These are phyloP conservation scores for Sutorius eximius DNA, from an alignment of 1,284 basidiomycete genomes.

Conservation along the genomic window DNA sequence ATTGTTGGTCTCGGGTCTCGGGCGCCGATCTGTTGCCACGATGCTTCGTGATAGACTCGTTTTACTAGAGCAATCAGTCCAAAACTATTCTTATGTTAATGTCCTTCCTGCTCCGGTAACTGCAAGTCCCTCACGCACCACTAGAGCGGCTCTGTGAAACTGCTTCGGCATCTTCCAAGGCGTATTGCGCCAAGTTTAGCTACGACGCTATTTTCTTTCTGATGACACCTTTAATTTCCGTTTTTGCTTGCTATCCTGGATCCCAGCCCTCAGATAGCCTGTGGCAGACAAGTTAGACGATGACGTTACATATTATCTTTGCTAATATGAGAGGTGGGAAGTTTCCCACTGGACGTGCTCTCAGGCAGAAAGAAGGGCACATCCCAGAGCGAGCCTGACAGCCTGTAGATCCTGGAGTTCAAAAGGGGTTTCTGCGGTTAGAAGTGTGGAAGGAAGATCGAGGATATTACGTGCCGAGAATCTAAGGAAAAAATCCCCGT, in stretches of 20 bases:
- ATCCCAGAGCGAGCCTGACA: background rate
- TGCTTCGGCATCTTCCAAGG: background rate
- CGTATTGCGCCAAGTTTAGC: background rate
- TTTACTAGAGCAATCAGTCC: conserved; percentile 4
- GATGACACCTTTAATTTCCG: background rate
- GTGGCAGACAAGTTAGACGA: background rate
- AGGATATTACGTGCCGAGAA: background rate
- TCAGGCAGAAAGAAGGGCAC: background rate
- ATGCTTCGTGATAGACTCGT: background rate
- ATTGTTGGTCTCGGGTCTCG: background rate
- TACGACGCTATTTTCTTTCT: background rate
- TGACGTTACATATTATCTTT: background rate
- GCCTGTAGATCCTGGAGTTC: background rate
- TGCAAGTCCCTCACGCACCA: background rate
- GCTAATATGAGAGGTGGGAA: background rate
- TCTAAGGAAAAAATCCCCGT: background rate
- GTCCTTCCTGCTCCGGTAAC: background rate
- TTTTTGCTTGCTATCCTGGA: background rate
- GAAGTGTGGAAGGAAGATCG: background rate
- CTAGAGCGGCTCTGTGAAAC: background rate
- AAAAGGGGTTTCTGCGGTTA: background rate
- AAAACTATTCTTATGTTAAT: background rate
- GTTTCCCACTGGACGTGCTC: background rate
- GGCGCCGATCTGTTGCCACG: background rate
- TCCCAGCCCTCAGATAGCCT: background rate